Evolutionary conservation across 2,329 filamentous ascomycete species (phyloP).

Genomic region (Exophiala dermatitidis): DNA sequence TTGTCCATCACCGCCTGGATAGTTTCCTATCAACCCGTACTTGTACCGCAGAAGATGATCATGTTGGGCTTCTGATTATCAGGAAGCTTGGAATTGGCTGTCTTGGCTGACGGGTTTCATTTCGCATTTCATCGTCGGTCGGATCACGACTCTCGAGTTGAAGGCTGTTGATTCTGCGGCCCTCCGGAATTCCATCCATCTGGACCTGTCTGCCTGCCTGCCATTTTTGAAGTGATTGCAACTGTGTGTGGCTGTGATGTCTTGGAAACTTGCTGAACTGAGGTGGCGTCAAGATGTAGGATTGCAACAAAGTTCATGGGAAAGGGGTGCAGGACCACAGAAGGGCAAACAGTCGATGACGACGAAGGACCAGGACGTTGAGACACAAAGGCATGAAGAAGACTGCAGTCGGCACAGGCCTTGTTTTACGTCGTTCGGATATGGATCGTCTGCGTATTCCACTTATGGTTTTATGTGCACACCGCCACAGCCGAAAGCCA

Average conservation of each 20-base stretch:
- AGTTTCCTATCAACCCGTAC: too few relatives aligned
- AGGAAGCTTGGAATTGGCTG: too few relatives aligned
- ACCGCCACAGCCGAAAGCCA: background rate
- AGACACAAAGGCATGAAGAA: background rate
- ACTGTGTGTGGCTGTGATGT: constrained; percentile 4
- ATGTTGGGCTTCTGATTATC: too few relatives aligned
- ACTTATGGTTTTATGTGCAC: background rate
- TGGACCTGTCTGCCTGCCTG: too few relatives aligned
- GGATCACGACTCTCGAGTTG: too few relatives aligned
- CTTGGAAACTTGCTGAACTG: constrained; percentile 22
- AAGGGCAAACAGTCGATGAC: background rate
- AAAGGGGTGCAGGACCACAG: background rate
- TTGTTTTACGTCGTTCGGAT: background rate
- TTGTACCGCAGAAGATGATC: too few relatives aligned
- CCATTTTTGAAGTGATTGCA: too few relatives aligned
- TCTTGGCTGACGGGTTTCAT: too few relatives aligned
- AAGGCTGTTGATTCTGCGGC: too few relatives aligned
- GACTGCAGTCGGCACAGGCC: background rate
- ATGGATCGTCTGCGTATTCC: background rate
- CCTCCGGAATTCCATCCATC: too few relatives aligned
- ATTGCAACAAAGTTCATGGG: constrained; percentile 10
- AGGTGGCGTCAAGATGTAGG: constrained; percentile 22
- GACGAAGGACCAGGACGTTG: background rate
- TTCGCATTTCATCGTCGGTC: too few relatives aligned
- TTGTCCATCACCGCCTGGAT: too few relatives aligned